A percentile compares a stretch with the other conserved stretches of the same genome.
Evolutionary conservation across 208 protist genomes (phyloP).

Genomic region (Wallacemonas sp.): DNA sequence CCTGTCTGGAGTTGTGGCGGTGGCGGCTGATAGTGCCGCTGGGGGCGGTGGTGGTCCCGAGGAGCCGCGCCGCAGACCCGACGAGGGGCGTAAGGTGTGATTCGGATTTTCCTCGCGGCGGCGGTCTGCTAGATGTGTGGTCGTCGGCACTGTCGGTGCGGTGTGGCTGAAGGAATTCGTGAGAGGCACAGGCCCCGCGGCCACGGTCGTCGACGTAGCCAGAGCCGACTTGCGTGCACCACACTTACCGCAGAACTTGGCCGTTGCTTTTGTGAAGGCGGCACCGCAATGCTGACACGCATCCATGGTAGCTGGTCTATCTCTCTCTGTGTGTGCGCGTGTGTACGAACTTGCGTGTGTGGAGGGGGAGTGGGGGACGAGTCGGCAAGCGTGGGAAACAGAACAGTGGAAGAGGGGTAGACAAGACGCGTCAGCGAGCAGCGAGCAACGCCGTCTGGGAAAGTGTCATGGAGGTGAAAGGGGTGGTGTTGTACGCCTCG

Average conservation of each 20-base stretch:
- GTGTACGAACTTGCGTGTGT: too few species aligned
- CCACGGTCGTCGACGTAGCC: neutral
- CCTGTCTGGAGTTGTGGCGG: neutral
- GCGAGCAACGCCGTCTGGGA: too few species aligned
- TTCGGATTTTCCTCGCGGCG: neutral
- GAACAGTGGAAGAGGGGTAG: neutral
- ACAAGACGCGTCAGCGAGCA: neutral
- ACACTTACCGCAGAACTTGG: slow-evolving; percentile 86
- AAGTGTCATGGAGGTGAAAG: too few species aligned
- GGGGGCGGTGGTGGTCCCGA: neutral
- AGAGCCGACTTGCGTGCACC: slow-evolving; percentile 42
- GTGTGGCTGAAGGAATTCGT: neutral
- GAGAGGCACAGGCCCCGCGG: neutral
- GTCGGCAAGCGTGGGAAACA: neutral
- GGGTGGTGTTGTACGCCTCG: too few species aligned
- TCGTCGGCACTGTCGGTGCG: neutral
- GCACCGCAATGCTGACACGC: slow-evolving; percentile 63
- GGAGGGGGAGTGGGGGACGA: slow-evolving; percentile 5
- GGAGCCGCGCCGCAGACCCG: neutral
- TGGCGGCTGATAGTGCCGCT: neutral
- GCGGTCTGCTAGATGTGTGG: neutral
- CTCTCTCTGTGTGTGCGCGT: too few species aligned
- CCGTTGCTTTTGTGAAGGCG: slow-evolving; percentile 59
- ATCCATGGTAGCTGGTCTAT: neutral
- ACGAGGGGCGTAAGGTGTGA: neutral